Percentiles rank a stretch among this genome's conserved stretches.
phyloP scores from a whole-genome alignment of 495 filamentous ascomycete species.

The Penicillium fimorum region DNA sequence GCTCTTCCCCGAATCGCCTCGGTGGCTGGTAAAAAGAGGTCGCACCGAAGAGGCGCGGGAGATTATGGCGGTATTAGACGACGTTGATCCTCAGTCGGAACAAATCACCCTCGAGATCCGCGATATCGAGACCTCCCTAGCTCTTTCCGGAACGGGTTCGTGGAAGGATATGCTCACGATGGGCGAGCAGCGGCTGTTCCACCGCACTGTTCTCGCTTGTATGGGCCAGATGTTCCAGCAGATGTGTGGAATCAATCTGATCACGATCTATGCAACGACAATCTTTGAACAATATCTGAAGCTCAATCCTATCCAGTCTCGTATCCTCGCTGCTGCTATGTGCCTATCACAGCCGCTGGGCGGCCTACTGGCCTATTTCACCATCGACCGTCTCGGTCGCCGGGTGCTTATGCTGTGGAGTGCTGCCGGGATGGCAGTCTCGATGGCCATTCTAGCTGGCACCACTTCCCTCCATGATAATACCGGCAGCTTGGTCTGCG shows the following conservation, averaged over 20 bases:
- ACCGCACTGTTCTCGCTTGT: conserved; percentile 33
- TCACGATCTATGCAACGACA: conserved; percentile 21
- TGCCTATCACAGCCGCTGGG: conserved; percentile 73
- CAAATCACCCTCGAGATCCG: conserved; percentile 34
- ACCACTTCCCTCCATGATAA: conserved; percentile 40
- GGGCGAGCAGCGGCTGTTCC: conserved; percentile 35
- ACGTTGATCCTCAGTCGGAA: conserved; percentile 23
- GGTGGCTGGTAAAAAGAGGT: conserved; percentile 57
- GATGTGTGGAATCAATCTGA: conserved; percentile 27
- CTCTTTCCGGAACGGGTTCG: conserved; percentile 29
- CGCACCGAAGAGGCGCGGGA: conserved; percentile 52
- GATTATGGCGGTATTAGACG: conserved; percentile 44
- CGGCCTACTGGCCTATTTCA: conserved; percentile 71
- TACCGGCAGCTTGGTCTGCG: conserved; percentile 39
- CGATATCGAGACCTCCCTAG: conserved; percentile 42
- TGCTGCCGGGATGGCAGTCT: conserved; percentile 53
- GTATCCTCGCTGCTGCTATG: conserved; percentile 73
- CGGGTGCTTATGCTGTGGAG: conserved; percentile 62
- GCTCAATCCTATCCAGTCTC: conserved; percentile 72
- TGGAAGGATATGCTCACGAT: conserved; percentile 35
- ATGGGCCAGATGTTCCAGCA: conserved; percentile 34
- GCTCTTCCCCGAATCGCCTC: conserved; percentile 59
- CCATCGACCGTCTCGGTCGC: conserved; percentile 72
- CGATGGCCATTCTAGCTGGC: conserved; percentile 57
- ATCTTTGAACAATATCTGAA: conserved; percentile 51